A percentile compares a stretch with the other conserved stretches of the same genome.
These are phyloP conservation scores for Penicillium capsulatum DNA, from an alignment of 2,329 filamentous ascomycete species.

Conservation along the genomic window DNA sequence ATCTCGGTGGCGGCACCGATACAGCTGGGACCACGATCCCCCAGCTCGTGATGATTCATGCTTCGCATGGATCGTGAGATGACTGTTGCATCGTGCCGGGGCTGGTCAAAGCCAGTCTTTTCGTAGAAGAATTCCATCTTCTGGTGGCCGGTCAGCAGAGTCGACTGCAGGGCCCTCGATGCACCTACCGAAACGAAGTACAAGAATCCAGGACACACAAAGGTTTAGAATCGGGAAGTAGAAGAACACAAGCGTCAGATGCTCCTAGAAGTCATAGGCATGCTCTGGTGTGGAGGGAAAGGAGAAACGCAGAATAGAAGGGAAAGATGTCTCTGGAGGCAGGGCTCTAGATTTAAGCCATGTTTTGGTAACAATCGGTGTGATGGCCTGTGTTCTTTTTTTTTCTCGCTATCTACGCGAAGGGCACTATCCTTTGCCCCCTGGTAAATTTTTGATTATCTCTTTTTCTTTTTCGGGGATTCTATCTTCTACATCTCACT, in stretches of 20 bases:
- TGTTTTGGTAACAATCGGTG: conserved; percentile 27
- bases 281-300: conserved; percentile 12
- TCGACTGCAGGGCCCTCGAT: background rate
- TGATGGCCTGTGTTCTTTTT: conserved; percentile 22
- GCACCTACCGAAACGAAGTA: conserved; percentile 1
- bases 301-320: conserved; percentile 20
- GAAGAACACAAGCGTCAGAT: background rate
- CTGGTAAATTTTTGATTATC: conserved; percentile 8
- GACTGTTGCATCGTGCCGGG: conserved; percentile 21
- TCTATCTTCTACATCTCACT: background rate
- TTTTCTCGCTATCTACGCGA: conserved; percentile 4
- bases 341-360: conserved; percentile 34
- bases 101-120: conserved; percentile 19
- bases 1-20: conserved; percentile 24
- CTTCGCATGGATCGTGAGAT: conserved; percentile 24
- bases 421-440: conserved; percentile 2
- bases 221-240: background rate
- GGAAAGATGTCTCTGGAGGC: conserved; percentile 24
- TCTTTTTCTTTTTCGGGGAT: background rate
- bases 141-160: background rate
- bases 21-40: conserved; percentile 17
- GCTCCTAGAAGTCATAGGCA: conserved; percentile 20
- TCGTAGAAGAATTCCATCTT: conserved; percentile 17
- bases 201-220: background rate
- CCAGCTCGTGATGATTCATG: conserved; percentile 25